Conservation (phyloP, 1,284 basidiomycete genomes). For the Trametes pubescens region DNA sequence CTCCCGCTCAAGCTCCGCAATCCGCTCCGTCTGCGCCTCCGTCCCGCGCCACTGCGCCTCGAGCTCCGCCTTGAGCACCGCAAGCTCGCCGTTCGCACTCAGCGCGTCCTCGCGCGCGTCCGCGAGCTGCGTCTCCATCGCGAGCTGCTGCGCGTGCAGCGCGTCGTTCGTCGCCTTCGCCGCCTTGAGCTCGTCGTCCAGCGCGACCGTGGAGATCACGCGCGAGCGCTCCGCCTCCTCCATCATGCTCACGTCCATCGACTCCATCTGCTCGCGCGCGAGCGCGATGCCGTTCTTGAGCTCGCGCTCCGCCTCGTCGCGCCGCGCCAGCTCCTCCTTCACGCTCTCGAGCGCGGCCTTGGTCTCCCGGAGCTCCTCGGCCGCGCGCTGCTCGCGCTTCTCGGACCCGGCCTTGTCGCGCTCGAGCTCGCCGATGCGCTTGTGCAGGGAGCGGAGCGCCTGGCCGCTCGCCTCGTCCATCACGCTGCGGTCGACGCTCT, state of each 20-base stretch:
- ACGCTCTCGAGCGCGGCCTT: constrained; percentile 54
- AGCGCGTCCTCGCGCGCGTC: constrained; percentile 41
- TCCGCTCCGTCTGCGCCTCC: constrained; percentile 46
- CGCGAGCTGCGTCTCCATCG: constrained; percentile 42
- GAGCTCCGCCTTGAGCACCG: constrained; percentile 60
- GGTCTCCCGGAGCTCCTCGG: constrained; percentile 41
- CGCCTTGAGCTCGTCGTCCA: constrained; percentile 59
- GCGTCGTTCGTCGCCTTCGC: constrained; percentile 53
- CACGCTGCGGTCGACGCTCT: constrained; percentile 73
- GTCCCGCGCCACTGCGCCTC: constrained; percentile 71
- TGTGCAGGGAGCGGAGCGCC: constrained; percentile 71
- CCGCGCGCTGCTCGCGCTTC: constrained; percentile 48
- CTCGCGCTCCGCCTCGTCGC: constrained; percentile 60
- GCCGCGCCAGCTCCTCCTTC: constrained; percentile 55
- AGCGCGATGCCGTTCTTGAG: constrained; percentile 59
- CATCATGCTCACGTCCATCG: constrained; percentile 47
- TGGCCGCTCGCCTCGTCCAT: constrained; percentile 82
- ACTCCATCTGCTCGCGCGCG: constrained; percentile 66
- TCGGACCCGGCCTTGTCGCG: constrained; percentile 61
- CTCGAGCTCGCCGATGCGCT: constrained; percentile 67
- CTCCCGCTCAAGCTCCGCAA: constrained; percentile 41
- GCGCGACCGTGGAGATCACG: constrained; percentile 47
- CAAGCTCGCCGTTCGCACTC: constrained; percentile 57
- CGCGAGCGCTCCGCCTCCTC: constrained; percentile 55
- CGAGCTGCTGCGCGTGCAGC: constrained; percentile 46